Base-by-base conservation (phyloP, 108 stramenopile genomes). In the Pinguiococcus pyrenoidosus region DNA sequence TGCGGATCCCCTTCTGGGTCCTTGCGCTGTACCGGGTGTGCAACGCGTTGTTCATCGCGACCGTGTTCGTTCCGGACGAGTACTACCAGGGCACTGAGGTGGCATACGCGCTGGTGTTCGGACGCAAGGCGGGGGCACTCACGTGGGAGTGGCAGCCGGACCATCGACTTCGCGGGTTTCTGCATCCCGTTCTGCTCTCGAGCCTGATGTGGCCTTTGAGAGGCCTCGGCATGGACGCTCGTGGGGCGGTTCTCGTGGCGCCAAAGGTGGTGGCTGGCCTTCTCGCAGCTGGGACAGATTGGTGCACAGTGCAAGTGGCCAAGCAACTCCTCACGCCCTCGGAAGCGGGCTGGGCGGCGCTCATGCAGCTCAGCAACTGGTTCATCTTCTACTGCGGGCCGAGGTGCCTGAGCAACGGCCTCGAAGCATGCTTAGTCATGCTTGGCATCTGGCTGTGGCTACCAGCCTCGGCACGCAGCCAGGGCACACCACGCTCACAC, bases 31-130 rank as follows among this genome's bases (percentile, higher is more conserved):
- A 17, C 21, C 39, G 39, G 8, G 39, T 40, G 8, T 2, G 17
- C 8, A 40, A 40, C 18, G 39, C 39, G 8, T 40, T 16, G 39
- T 20, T 20, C 17, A 20, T 40, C 12, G 8, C 8, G 39, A 40
- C 39, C 17, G 17, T 20, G 9, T 40, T 40, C 17, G 21, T 20
- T 17, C 52, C 52, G 13, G 52, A 53, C 32, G 52, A 53, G 14
- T 32, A 33, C 44, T 53, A 29, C 29, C 52, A 53, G 20, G 52
- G 52, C 25, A 39, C 52, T 1, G 52, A 53, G 22, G 52, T 53
- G 16, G 52, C 52, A 3, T 40, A 53, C 44, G 7, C 5, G 17
- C 24, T 53, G 7, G 52, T 36, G 20, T 53, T 53, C 14, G 52
- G 52, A 5, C 5, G 30, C 28, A n/a, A n/a, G n/a, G n/a, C n/a